phyloP scores from a whole-genome alignment of 805 yeast species.

The Aciculoconidium aculeatum region DNA sequence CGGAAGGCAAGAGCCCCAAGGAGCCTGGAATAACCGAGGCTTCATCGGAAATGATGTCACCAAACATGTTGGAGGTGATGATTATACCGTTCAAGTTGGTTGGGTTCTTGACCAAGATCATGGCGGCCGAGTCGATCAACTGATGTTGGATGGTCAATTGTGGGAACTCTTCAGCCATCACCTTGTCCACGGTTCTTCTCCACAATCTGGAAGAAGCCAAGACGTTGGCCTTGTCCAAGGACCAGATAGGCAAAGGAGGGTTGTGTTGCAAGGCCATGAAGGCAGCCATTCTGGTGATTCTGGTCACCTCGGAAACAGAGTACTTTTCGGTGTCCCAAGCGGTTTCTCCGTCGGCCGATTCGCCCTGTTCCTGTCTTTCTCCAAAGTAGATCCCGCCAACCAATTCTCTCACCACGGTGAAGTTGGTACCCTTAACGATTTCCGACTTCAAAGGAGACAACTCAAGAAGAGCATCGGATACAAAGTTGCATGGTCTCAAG shows the following conservation, averaged over 20 bases:
- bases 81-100: slow-evolving; percentile 87
- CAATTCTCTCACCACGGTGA: slow-evolving; percentile 89
- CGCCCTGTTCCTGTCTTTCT: slow-evolving; percentile 87
- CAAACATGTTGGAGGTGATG: slow-evolving; percentile 94
- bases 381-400: slow-evolving; percentile 99
- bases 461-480: slow-evolving; percentile 73
- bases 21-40: slow-evolving; percentile 98
- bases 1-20: slow-evolving; percentile 90
- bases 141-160: slow-evolving; percentile 84
- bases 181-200: slow-evolving; percentile 88
- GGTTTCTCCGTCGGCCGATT: slow-evolving; percentile 51
- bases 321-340: slow-evolving; percentile 95
- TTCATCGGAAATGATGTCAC: slow-evolving; percentile 96
- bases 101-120: slow-evolving; percentile 92
- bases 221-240: slow-evolving; percentile 95
- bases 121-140: slow-evolving; percentile 97
- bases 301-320: slow-evolving; percentile 84
- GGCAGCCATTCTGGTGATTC: slow-evolving; percentile 98
- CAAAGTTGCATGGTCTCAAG: slow-evolving; percentile 94
- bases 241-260: slow-evolving; percentile 95
- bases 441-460: slow-evolving; percentile 85
- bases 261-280: slow-evolving; percentile 87
- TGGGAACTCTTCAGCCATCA: slow-evolving; percentile 86
- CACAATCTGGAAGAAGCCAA: slow-evolving; percentile 93
- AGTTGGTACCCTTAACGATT: slow-evolving; percentile 84